phyloP scores from a whole-genome alignment of 345 rosid species.

The Hypericum androsaemum region DNA sequence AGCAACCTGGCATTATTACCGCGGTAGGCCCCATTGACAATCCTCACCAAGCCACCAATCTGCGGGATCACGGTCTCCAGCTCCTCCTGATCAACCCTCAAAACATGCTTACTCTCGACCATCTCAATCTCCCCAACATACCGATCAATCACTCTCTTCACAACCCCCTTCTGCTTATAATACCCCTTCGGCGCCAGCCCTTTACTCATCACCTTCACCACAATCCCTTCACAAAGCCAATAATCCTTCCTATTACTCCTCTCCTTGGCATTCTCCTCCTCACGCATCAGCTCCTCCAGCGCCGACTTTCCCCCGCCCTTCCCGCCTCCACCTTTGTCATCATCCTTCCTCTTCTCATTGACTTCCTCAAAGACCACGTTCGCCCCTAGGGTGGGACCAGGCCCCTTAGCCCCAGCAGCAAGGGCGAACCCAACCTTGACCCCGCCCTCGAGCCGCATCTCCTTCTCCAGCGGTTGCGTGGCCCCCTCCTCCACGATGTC shows the following conservation, averaged over 20 bases:
- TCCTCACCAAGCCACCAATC: constrained; percentile 62
- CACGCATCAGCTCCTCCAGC: constrained; percentile 82
- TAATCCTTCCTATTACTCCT: constrained; percentile 74
- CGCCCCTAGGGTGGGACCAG: constrained; percentile 29
- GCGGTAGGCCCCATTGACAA: constrained; percentile 86
- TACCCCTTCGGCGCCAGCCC: constrained; percentile 71
- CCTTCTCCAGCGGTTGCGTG: constrained; percentile 24
- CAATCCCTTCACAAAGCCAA: constrained; percentile 73
- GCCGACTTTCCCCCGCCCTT: constrained; percentile 34
- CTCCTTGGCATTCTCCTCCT: constrained; percentile 80
- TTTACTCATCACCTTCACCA: constrained; percentile 89
- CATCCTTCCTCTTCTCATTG: constrained; percentile 29
- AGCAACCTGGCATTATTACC: constrained; percentile 69
- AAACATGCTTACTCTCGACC: constrained; percentile 62
- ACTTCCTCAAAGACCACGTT: constrained; percentile 53
- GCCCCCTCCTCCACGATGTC: constrained; percentile 8
- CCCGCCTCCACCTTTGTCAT: constrained; percentile 16
- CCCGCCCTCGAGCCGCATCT: constrained; percentile 43
- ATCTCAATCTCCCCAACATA: constrained; percentile 85
- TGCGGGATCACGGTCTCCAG: constrained; percentile 93
- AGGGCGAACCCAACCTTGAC: constrained; percentile 68
- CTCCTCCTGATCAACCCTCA: constrained; percentile 93
- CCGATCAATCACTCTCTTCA: constrained; percentile 71
- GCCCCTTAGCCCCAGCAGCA: constrained; percentile 40
- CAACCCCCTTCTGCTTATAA: constrained; percentile 80